Evolutionary conservation across 768 basidiomycete genomes (phyloP), one percentile per base, ranked within the genome.

Genomic region (Albatrellus ellisii): DNA sequence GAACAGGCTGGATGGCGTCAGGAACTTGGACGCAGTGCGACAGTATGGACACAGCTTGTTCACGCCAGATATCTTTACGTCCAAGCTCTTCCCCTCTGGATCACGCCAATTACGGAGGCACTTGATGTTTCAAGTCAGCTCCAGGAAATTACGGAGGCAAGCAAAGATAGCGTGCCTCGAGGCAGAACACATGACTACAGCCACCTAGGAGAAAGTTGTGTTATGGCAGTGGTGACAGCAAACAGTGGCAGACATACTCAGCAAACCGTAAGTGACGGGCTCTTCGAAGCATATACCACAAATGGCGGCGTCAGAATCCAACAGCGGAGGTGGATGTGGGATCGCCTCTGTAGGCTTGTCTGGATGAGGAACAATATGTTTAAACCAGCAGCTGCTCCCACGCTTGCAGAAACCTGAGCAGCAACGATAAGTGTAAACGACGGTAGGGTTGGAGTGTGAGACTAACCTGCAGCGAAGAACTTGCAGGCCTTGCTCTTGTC

Each of bases 1-100:
- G 58, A 77, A 86, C 34, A 65, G 63, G n/a, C 76, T 77, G 2
- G 83, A 84, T 0, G 85, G 85, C 9, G 72, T 79, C 25, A 85
- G 72, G 46, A 79, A 86, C 36, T 67, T 70, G 31, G 83, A 80
- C 4, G 66, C 52, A 2, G 67, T 56, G 25, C 86, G 77, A 54
- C 85, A 88, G 62, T 83, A 75, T 0, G 86, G 85, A 53, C 86
- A 89, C 33, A 70, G 75, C 64, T 87, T 87, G 47, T 70, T 77
- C 40, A 70, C 75, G 17, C 70, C 72, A 4, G 78, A 75, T 27
- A 62, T 58, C 18, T 73, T 56, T 5, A 73, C 56, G 42, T 76
- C 78, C 1, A 56, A 54, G 2, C 64, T 61, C 55, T 75, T 79
- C 15, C 65, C 69, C 7, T 57, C 53, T n/a, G 69, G 69, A 47